Conservation (phyloP, 192 early-diverging fungal genomes). For the Umbelopsis vinacea region DNA sequence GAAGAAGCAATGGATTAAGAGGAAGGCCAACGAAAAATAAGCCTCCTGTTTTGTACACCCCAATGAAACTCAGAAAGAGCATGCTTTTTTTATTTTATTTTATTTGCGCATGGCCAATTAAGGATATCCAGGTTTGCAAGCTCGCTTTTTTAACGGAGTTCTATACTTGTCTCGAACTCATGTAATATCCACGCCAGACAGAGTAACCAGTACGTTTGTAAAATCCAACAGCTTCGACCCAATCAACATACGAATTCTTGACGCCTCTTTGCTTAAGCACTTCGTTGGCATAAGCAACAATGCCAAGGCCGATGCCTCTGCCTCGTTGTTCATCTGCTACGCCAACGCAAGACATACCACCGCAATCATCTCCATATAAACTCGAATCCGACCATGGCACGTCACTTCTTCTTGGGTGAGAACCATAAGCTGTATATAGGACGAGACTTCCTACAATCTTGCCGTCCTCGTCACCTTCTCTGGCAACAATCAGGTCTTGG, state of each 20-base stretch:
- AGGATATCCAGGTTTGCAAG: too few species aligned
- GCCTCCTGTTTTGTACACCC: conserved; percentile 20
- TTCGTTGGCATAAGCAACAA: conserved; percentile 42
- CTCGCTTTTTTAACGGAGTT: too few species aligned
- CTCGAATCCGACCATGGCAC: conserved; percentile 34
- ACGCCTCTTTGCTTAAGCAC: conserved; percentile 36
- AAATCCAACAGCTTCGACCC: conserved; percentile 41
- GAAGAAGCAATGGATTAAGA: conserved; percentile 23
- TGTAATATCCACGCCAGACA: conserved; percentile 37
- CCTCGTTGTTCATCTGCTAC: conserved; percentile 39
- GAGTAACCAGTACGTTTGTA: conserved; percentile 33
- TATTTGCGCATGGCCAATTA: background rate
- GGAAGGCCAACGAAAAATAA: conserved; percentile 7
- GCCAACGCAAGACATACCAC: conserved; percentile 48
- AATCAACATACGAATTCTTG: conserved; percentile 41
- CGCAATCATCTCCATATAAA: conserved; percentile 34
- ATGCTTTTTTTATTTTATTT: background rate
- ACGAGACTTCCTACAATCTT: conserved; percentile 32
- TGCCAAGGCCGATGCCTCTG: conserved; percentile 41
- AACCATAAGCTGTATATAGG: conserved; percentile 28
- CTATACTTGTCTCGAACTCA: conserved; percentile 17
- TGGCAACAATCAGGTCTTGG: conserved; percentile 39
- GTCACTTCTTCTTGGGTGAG: conserved; percentile 33
- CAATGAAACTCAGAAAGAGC: conserved; percentile 4
- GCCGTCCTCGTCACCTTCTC: conserved; percentile 26